phyloP scores from a whole-genome alignment of 2,329 filamentous ascomycete genomes.

The Calonectria honghensis region DNA sequence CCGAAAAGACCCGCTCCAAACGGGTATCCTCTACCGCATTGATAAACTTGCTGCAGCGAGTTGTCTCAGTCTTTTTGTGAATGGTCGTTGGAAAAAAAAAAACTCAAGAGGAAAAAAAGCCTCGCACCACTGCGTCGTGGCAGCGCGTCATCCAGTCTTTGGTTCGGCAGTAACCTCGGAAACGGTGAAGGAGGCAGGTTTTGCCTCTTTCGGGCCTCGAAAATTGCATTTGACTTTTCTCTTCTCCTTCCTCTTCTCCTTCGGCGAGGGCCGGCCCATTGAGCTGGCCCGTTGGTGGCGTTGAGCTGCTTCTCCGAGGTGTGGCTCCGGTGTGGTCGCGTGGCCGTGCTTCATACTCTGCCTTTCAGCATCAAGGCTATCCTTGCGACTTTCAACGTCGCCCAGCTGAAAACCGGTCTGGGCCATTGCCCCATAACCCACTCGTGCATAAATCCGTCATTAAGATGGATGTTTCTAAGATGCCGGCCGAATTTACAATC shows the following conservation, averaged over 20 bases:
- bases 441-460: constrained; percentile 31
- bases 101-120: neutral
- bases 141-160: constrained; percentile 1
- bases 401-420: constrained; percentile 25
- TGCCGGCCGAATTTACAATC: constrained; percentile 4
- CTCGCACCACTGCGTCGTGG: constrained; percentile 3
- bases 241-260: neutral
- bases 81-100: neutral
- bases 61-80: neutral
- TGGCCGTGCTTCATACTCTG: constrained; percentile 18
- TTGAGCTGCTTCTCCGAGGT: constrained; percentile 17
- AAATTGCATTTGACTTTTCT: neutral
- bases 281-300: constrained; percentile 16
- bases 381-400: constrained; percentile 23
- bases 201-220: neutral
- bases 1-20: neutral
- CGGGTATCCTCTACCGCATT: constrained; percentile 14
- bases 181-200: neutral
- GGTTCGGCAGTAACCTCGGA: neutral
- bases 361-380: constrained; percentile 17
- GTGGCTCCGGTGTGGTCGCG: constrained; percentile 9
- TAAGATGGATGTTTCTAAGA: constrained; percentile 4
- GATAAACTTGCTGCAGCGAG: neutral
- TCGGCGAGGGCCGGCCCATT: constrained; percentile 6
- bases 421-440: constrained; percentile 33